Percentiles rank a stretch among this genome's conserved stretches.
These are phyloP conservation scores for Dichotomocladium elegans DNA, from an alignment of 371 early-diverging fungal species.

Conservation along the genomic window DNA sequence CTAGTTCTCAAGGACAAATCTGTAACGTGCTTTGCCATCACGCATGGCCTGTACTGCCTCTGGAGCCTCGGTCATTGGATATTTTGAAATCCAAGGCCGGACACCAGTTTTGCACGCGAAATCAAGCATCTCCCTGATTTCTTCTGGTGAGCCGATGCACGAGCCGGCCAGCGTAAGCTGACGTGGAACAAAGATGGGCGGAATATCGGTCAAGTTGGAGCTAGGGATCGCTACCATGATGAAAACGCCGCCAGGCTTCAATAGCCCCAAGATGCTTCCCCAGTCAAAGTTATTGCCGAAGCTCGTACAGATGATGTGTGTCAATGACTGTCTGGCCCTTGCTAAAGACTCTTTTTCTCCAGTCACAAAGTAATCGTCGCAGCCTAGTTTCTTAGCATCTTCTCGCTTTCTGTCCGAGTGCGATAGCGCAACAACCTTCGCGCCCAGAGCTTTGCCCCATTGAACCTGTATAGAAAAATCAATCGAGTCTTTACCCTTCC, in stretches of 20 bases:
- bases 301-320: conserved; percentile 35
- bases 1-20: conserved; percentile 55
- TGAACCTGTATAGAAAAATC: conserved; percentile 16
- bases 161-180: conserved; percentile 61
- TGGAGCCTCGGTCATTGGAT: conserved; percentile 60
- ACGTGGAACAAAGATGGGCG: conserved; percentile 30
- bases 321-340: conserved; percentile 4
- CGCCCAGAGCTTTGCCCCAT: conserved; percentile 60
- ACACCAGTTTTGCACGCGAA: conserved; percentile 67
- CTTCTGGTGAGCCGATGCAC: conserved; percentile 57
- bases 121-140: conserved; percentile 61
- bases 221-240: conserved; percentile 65
- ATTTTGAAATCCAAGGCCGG: conserved; percentile 62
- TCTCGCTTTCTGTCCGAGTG: conserved; percentile 29
- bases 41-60: conserved; percentile 56
- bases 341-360: conserved; percentile 9
- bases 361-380: conserved; percentile 31
- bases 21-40: conserved; percentile 64
- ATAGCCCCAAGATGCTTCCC: conserved; percentile 29
- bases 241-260: conserved; percentile 43
- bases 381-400: conserved; percentile 31
- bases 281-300: conserved; percentile 40
- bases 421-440: conserved; percentile 52
- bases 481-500: no score
- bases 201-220: conserved; percentile 24